phyloP scores from a whole-genome alignment of 441 rosid species.

The Cnidoscolus chayamansa region DNA sequence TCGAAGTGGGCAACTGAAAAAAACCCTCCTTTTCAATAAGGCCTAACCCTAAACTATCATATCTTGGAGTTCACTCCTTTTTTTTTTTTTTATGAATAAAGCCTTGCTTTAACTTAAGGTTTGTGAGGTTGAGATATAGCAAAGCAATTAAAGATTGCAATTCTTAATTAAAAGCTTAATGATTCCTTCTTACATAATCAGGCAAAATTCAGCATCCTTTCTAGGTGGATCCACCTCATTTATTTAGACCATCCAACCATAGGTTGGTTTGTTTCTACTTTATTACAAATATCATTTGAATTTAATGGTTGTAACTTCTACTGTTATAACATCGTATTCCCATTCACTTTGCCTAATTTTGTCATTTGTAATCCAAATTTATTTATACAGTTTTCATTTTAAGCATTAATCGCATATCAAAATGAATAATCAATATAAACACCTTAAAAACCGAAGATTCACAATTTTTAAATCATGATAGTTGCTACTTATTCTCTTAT shows the following conservation, averaged over 20 bases:
- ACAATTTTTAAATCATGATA: no score
- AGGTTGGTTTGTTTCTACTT: conserved; percentile 6
- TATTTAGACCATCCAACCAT: neutral
- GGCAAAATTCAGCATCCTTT: neutral
- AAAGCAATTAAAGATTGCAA: conserved; percentile 11
- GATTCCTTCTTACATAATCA: conserved; percentile 11
- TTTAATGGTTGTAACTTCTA: neutral
- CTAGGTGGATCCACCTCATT: conserved; percentile 10
- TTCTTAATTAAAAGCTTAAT: conserved; percentile 22
- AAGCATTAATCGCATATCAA: no score
- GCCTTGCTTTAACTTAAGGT: conserved; percentile 50
- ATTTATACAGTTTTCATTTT: no score
- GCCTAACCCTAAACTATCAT: conserved; percentile 25
- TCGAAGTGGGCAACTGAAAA: conserved; percentile 7
- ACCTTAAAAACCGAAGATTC: no score
- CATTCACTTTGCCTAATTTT: no score
- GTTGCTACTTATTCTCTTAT: no score
- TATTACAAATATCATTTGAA: neutral
- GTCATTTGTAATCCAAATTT: no score
- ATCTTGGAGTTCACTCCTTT: conserved; percentile 37
- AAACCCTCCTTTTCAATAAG: conserved; percentile 6
- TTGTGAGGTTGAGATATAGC: conserved; percentile 31
- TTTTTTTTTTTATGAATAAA: conserved; percentile 17
- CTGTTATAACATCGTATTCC: no score
- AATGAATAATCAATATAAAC: no score